phyloP scores from a whole-genome alignment of 2,329 filamentous ascomycete genomes.

The Allantophomopsis cytisporea region DNA sequence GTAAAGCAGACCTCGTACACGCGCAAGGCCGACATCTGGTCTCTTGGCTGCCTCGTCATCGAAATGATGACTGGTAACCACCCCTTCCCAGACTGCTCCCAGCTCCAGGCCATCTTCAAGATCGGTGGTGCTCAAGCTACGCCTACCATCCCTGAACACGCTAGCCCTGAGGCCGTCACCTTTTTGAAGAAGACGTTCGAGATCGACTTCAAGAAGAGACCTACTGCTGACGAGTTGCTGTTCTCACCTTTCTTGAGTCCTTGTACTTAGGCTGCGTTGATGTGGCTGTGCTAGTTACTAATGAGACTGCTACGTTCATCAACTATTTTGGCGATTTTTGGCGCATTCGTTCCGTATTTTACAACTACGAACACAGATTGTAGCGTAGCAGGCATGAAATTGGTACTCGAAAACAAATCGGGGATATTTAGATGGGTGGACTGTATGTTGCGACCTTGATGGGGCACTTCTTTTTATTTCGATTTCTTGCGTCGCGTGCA shows the following conservation, averaged over 20 bases:
- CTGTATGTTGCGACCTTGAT: too few species aligned
- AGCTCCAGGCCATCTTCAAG: constrained; percentile 97
- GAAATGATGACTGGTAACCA: constrained; percentile 99
- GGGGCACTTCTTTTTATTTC: too few species aligned
- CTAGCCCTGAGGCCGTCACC: constrained; percentile 68
- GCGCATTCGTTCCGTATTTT: too few species aligned
- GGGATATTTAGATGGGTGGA: too few species aligned
- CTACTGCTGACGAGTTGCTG: constrained; percentile 83
- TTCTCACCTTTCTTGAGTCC: constrained; percentile 70
- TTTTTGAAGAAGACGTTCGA: constrained; percentile 90
- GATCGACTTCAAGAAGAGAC: constrained; percentile 84
- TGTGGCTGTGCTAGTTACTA: too few species aligned
- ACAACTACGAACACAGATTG: too few species aligned
- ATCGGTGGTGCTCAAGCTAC: constrained; percentile 81
- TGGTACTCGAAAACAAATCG: too few species aligned
- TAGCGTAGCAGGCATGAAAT: too few species aligned
- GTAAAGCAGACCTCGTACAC: constrained; percentile 97
- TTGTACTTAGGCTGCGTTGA: constrained; percentile 32
- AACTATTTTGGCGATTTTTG: too few species aligned
- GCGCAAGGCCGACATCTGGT: constrained; percentile 98
- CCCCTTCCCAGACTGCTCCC: constrained; percentile 92
- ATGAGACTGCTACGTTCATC: too few species aligned
- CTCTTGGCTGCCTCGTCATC: constrained; percentile 86
- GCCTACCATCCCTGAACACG: constrained; percentile 77
- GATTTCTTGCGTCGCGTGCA: too few species aligned